Evolutionary conservation across 179 eudicot genomes (phyloP), one percentile per base, ranked within the genome.

Genomic region (Silene vulgaris): DNA sequence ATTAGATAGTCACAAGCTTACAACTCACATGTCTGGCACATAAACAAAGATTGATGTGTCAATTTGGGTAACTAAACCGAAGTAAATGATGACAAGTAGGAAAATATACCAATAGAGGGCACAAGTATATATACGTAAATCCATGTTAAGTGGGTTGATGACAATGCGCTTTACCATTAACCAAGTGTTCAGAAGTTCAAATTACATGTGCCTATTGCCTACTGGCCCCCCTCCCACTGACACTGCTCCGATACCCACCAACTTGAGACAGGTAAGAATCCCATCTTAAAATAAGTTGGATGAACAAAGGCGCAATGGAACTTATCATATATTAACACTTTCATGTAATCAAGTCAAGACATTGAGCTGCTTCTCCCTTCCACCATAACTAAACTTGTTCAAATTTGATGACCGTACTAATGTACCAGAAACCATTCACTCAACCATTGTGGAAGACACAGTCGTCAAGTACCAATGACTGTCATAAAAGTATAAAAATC

Each of bases 241-340:
- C 67, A 68, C 28, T 1, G 29, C 16, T 30, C 2, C 3, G n/a
- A 65, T 17, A 28, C 21, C 48, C 50, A 32, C 48, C 50, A 32
- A 66, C 48, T 16, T 35, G 2, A 23, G 48, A 66, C 23, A 23
- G 70, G 13, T 66, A 66, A 66, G 48, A 66, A 66, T 11, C 35
- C 28, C 32, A 63, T 63, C 17, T 26, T 63, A 12, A 63, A 63
- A 2, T 30, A 66, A 66, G 70, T 8, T 3, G n/a, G 8, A 66
- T 66, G 70, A 66, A 66, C 50, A 32, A 66, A 66, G 48, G 6
- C 11, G 37, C 16, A 66, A 66, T 30, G 21, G 16, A 66, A n/a
- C 30, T 35, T 9, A 32, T 35, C 48, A 32, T 21, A 66, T 0
- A 40, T 40, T 37, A 40, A 7, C 48, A 40, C 48, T 37, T 37